These are phyloP conservation scores for Phytophthora litchii DNA, from an alignment of 352 stramenopile species.

Conservation along the genomic window DNA sequence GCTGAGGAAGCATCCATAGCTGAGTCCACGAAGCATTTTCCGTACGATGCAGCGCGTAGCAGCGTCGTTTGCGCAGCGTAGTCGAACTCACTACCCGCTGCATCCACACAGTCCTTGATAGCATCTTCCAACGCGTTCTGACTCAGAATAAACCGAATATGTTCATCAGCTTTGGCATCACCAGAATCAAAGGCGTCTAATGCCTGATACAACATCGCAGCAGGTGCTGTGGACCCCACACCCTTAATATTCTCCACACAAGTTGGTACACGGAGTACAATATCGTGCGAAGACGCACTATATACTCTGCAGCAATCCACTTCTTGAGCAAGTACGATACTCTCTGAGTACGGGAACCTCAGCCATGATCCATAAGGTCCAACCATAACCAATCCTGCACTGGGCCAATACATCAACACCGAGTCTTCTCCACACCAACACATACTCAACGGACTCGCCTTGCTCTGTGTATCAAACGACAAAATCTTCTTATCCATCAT, in stretches of 20 bases:
- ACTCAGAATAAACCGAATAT: constrained; percentile 89
- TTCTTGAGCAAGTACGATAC: constrained; percentile 71
- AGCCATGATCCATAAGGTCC: constrained; percentile 88
- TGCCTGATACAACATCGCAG: constrained; percentile 91
- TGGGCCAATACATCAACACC: constrained; percentile 89
- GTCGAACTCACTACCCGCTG: constrained; percentile 88
- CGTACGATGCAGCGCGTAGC: constrained; percentile 87
- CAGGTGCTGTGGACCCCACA: constrained; percentile 85
- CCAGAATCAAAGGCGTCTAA: constrained; percentile 89
- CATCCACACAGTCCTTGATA: constrained; percentile 89
- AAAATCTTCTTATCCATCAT: constrained; percentile 95
- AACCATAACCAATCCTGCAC: constrained; percentile 82
- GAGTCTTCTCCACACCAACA: constrained; percentile 92
- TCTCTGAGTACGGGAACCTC: constrained; percentile 82
- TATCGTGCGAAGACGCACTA: constrained; percentile 74
- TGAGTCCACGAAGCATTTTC: constrained; percentile 88
- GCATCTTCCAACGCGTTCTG: constrained; percentile 82
- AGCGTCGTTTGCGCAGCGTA: constrained; percentile 80
- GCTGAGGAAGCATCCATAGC: constrained; percentile 48
- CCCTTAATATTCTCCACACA: constrained; percentile 88
- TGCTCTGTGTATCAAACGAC: constrained; percentile 89
- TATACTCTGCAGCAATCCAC: constrained; percentile 81
- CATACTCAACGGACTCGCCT: constrained; percentile 74
- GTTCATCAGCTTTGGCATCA: constrained; percentile 88
- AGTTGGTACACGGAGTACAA: constrained; percentile 86